Base-by-base conservation (phyloP, 2,329 filamentous ascomycete species). In the Seiridium unicorne region DNA sequence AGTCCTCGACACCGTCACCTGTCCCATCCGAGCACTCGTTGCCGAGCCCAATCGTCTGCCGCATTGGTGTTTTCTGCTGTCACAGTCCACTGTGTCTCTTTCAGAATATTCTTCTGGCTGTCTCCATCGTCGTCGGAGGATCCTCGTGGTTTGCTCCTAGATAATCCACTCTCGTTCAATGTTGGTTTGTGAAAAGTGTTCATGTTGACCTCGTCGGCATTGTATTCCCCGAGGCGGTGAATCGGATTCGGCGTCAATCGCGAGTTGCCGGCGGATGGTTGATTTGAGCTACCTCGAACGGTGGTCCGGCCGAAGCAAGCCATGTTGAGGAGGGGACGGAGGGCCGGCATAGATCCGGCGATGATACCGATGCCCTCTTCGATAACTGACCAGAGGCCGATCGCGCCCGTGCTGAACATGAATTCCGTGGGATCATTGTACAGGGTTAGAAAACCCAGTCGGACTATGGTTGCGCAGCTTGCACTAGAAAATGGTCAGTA, bases 311-410 rank as follows among this genome's bases (percentile, higher is more conserved):
- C 61, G 55, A 73, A 54, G 46, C 66, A 58, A 6, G 69, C 64
- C 42, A 72, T 60, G 56, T 67, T 66, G 57, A 81, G 72, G 6
- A 82, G 67, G 1, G 79, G 79, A 0, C 79, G 77, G 1, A 81
- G 72, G 3, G 78, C 75, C 6, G 78, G 77, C 44, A 79, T 70
- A 6, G 78, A 81, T 3, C 78, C 79, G 10, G 81, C 79, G 6
- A 78, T 73, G 62, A 84, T 80, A 18, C 80, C 81, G 18, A 77
- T 79, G 8, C 78, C 81, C 40, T 79, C 77, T 62, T 82, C 81
- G 32, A 81, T 73, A 38, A 81, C 74, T 3, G 78, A 79, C 78
- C 78, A 81, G 56, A 79, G 71, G 0, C 74, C 75, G 42, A 79
- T 77, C 51, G 75, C 73, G 42, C 75, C 75, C 7, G 76, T 73